These are phyloP conservation scores for Colletotrichum zoysiae DNA, from an alignment of 2,329 filamentous ascomycete species.

Conservation along the genomic window DNA sequence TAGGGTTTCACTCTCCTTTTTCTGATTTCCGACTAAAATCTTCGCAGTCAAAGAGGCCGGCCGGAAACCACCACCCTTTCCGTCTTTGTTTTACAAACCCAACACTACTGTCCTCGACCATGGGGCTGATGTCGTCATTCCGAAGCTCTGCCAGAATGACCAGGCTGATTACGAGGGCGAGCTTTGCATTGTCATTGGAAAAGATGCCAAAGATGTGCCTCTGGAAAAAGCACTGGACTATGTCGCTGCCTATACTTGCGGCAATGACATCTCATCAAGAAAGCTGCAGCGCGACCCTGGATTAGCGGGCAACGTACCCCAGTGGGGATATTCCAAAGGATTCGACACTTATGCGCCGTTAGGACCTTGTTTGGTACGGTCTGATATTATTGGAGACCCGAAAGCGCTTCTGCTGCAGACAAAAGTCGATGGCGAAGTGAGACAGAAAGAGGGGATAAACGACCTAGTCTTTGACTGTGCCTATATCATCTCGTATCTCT, in stretches of 20 bases:
- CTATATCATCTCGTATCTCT: constrained; percentile 53
- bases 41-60: constrained; percentile 63
- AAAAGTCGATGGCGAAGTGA: constrained; percentile 59
- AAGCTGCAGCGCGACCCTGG: constrained; percentile 64
- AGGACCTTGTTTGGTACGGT: constrained; percentile 62
- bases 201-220: constrained; percentile 62
- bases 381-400: constrained; percentile 58
- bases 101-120: constrained; percentile 54
- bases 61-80: constrained; percentile 62
- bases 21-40: not conserved
- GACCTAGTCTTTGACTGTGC: constrained; percentile 61
- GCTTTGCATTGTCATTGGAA: constrained; percentile 61
- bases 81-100: constrained; percentile 65
- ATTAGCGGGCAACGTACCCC: constrained; percentile 64
- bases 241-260: constrained; percentile 65
- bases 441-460: constrained; percentile 56
- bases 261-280: constrained; percentile 67
- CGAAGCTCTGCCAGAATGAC: constrained; percentile 61
- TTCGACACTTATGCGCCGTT: constrained; percentile 69
- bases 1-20: constrained; percentile 40
- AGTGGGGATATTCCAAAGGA: constrained; percentile 69
- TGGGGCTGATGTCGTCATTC: constrained; percentile 56
- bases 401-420: constrained; percentile 58
- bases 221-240: constrained; percentile 59
- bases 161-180: constrained; percentile 64